These are phyloP conservation scores for Beauveria medogensis DNA, from an alignment of 2,329 filamentous ascomycete genomes.

Conservation along the genomic window DNA sequence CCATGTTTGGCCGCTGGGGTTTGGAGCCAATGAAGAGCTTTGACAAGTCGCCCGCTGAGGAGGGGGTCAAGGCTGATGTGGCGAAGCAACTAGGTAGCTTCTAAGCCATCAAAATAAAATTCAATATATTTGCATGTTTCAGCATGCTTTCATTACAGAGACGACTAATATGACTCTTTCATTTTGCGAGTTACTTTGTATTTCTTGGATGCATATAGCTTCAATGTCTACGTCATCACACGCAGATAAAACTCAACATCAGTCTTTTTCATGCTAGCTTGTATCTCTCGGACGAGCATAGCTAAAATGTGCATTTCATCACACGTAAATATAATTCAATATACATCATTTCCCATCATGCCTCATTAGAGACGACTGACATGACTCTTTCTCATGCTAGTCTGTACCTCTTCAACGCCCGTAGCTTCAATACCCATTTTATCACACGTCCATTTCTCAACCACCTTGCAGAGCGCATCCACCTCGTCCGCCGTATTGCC, in stretches of 20 bases:
- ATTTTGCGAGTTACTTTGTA: background rate
- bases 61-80: slow-evolving; percentile 7
- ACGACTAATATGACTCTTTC: background rate
- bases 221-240: background rate
- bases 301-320: no score
- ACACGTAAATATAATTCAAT: slow-evolving; percentile 32
- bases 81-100: slow-evolving; percentile 7
- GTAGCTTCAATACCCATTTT: background rate
- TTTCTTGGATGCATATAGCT: background rate
- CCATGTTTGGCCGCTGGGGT: slow-evolving; percentile 78
- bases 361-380: background rate
- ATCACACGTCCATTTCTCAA: slow-evolving; percentile 39
- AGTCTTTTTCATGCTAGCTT: background rate
- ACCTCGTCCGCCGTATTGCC: slow-evolving; percentile 53
- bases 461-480: slow-evolving; percentile 39
- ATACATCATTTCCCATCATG: background rate
- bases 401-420: background rate
- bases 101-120: background rate
- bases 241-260: slow-evolving; percentile 30
- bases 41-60: slow-evolving; percentile 22
- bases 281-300: no score
- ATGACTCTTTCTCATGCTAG: background rate
- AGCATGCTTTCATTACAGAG: no score
- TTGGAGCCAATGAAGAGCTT: slow-evolving; percentile 65
- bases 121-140: background rate